phyloP scores from a whole-genome alignment of 2,329 filamentous ascomycete genomes.

The Pestalotiopsis fici region DNA sequence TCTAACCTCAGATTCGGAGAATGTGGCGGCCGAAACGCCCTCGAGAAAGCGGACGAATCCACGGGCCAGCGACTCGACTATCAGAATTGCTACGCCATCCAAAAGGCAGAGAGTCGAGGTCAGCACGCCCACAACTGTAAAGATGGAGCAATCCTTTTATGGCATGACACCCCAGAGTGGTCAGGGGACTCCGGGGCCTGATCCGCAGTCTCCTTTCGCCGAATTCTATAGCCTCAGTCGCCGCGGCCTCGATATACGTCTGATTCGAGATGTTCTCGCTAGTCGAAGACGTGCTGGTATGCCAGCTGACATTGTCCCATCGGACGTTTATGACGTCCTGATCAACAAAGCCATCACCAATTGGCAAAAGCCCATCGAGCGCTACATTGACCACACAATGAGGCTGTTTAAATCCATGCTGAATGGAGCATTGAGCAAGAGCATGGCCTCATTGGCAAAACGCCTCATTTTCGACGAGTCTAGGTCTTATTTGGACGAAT shows the following conservation, averaged over 20 bases:
- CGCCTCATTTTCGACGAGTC: slow-evolving; percentile 52
- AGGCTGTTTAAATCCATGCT: slow-evolving; percentile 48
- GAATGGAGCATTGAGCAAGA: slow-evolving; percentile 42
- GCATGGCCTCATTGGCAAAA: slow-evolving; percentile 49
- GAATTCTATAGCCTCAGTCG: slow-evolving; percentile 39
- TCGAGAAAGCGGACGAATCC: slow-evolving; percentile 19
- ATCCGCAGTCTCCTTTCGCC: slow-evolving; percentile 33
- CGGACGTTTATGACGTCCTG: slow-evolving; percentile 60
- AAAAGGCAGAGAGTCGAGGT: slow-evolving; percentile 24
- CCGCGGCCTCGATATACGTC: slow-evolving; percentile 44
- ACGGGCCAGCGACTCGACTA: slow-evolving; percentile 29
- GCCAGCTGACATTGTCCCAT: slow-evolving; percentile 55
- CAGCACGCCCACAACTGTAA: slow-evolving; percentile 27
- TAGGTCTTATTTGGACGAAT: slow-evolving; percentile 40
- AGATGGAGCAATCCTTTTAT: slow-evolving; percentile 34
- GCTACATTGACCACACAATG: slow-evolving; percentile 49
- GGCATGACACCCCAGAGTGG: slow-evolving; percentile 13
- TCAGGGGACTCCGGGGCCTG: slow-evolving; percentile 28
- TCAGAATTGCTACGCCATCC: slow-evolving; percentile 21
- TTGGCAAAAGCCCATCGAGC: slow-evolving; percentile 57
- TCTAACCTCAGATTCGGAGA: slow-evolving; percentile 23
- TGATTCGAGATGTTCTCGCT: slow-evolving; percentile 56
- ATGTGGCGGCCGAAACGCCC: slow-evolving; percentile 17
- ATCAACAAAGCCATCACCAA: slow-evolving; percentile 57
- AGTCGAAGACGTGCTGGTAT: slow-evolving; percentile 57